Conservation (phyloP, 2,329 filamentous ascomycete genomes). For the Ascochyta koolunga region DNA sequence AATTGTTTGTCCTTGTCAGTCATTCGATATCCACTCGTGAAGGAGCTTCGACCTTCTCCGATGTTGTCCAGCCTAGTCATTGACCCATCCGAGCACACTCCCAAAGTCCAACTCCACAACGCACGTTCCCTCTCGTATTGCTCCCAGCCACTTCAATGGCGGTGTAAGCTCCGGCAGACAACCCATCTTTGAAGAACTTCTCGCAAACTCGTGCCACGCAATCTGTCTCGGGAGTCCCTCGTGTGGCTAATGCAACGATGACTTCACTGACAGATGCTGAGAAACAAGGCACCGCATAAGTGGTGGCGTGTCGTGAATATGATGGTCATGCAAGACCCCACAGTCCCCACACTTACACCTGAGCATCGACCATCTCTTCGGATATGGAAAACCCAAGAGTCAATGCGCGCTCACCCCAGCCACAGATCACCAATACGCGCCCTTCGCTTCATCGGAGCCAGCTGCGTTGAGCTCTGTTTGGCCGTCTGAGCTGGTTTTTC, state of each 20-base stretch:
- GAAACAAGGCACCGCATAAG: neutral
- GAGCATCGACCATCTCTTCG: neutral
- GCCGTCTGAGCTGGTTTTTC: neutral
- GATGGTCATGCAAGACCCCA: neutral
- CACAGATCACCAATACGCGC: neutral
- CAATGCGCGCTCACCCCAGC: neutral
- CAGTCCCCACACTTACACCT: neutral
- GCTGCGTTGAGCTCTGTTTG: neutral
- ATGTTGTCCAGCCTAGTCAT: no score
- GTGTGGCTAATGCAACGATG: neutral
- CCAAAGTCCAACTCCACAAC: neutral
- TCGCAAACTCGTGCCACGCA: no score
- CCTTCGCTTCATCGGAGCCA: neutral
- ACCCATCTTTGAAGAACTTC: no score
- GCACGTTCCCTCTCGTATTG: slow-evolving; percentile 9
- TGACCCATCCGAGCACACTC: neutral
- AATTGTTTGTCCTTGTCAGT: neutral
- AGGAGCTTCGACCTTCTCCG: neutral
- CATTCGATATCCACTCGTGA: neutral
- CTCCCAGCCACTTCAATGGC: neutral
- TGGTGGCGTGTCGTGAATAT: neutral
- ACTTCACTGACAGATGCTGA: neutral
- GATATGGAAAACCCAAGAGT: neutral
- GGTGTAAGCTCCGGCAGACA: neutral
- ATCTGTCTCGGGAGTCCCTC: neutral